These are phyloP conservation scores for Pichia sp. DNA, from an alignment of 1,139 yeast species.

Conservation along the genomic window DNA sequence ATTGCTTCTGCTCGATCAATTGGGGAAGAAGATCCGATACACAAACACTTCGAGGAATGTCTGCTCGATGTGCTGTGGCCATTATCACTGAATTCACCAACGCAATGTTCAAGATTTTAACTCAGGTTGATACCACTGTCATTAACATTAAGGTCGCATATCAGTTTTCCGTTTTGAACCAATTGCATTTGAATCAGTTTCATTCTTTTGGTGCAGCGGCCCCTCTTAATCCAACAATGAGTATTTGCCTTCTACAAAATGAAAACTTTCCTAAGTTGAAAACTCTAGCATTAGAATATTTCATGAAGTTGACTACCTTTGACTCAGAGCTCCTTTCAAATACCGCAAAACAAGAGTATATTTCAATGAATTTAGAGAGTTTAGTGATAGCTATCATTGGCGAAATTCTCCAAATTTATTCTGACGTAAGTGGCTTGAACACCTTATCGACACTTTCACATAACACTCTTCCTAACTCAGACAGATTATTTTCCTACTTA, in stretches of 20 bases:
- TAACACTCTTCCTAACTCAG: constrained; percentile 17
- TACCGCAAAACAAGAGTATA: constrained; percentile 13
- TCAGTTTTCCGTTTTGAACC: constrained; percentile 27
- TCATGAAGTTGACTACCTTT: constrained; percentile 12
- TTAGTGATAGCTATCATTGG: constrained; percentile 16
- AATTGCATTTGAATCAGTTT: constrained; percentile 17
- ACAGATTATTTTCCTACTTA: constrained; percentile 17
- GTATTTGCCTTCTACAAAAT: constrained; percentile 22
- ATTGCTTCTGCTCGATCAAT: constrained; percentile 32
- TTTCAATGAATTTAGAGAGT: constrained; percentile 19
- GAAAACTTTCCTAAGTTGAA: constrained; percentile 15
- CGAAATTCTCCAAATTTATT: constrained; percentile 17
- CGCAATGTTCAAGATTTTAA: constrained; percentile 14
- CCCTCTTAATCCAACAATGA: constrained; percentile 20
- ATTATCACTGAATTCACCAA: constrained; percentile 33
- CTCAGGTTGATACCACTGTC: constrained; percentile 13
- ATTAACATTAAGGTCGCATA: constrained; percentile 25
- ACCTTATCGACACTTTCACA: constrained; percentile 3
- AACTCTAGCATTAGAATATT: constrained; percentile 16
- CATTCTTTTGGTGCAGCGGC: constrained; percentile 17
- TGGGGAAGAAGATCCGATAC: constrained; percentile 37
- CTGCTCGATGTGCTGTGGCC: constrained; percentile 34
- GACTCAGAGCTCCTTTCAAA: constrained; percentile 11
- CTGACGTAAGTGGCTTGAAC: constrained; percentile 15
- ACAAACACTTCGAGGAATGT: constrained; percentile 21